A percentile compares a stretch with the other conserved stretches of the same genome.
These are phyloP conservation scores for Pichia cephalocereana DNA, from an alignment of 805 yeast genomes.

Conservation along the genomic window DNA sequence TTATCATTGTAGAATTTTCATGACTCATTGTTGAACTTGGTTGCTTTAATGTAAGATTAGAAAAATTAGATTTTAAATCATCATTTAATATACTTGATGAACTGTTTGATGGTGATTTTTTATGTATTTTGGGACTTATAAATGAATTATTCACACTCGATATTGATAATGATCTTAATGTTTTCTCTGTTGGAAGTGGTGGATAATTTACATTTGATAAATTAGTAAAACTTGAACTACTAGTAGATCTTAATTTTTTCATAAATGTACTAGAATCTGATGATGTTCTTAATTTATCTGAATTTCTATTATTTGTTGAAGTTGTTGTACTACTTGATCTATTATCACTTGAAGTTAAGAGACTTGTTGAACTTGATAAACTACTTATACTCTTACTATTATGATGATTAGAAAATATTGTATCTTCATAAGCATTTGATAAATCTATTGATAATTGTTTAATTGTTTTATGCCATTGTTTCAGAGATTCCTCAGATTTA, in stretches of 20 bases:
- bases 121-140: not conserved
- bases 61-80: constrained; percentile 6
- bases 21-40: not conserved
- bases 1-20: constrained; percentile 17
- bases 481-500: constrained; percentile 72
- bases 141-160: constrained; percentile 2
- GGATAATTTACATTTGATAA: constrained; percentile 14
- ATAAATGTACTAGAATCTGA: constrained; percentile 17
- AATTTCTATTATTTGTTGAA: constrained; percentile 9
- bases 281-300: constrained; percentile 18
- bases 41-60: constrained; percentile 11
- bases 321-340: constrained; percentile 12
- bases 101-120: constrained; percentile 7
- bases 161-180: constrained; percentile 25
- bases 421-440: not conserved
- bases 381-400: constrained; percentile 8
- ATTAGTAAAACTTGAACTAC: constrained; percentile 16
- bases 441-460: constrained; percentile 30
- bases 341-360: constrained; percentile 6
- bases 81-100: not conserved
- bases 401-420: constrained; percentile 6
- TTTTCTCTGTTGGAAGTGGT: constrained; percentile 21
- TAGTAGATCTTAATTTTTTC: constrained; percentile 21
- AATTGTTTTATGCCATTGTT: constrained; percentile 72
- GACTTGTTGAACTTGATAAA: constrained; percentile 4